A percentile compares a stretch with the other conserved stretches of the same genome.
Evolutionary conservation across 2,329 filamentous ascomycete genomes (phyloP).

Genomic region (Pseudogymnoascus sp.): DNA sequence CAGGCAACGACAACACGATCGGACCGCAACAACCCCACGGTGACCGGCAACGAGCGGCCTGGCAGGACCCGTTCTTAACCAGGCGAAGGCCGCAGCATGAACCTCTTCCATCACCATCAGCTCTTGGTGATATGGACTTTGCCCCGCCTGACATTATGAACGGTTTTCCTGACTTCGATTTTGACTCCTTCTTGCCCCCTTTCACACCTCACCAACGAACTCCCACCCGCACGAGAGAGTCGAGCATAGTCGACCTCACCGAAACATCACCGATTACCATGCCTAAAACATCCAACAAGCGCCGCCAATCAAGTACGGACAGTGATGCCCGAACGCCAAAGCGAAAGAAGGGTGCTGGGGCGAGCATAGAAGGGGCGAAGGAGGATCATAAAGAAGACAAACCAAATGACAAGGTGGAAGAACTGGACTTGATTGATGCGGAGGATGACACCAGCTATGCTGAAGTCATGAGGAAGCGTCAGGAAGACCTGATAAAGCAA

Average conservation of each 20-base stretch:
- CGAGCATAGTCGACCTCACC: conserved; percentile 11
- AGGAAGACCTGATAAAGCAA: conserved; percentile 26
- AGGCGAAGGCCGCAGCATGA: not conserved
- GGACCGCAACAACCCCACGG: not conserved
- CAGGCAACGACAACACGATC: not conserved
- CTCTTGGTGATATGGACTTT: not conserved
- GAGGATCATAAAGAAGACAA: conserved; percentile 9
- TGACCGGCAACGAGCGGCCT: not conserved
- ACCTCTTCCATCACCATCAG: not conserved
- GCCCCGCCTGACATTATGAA: not conserved
- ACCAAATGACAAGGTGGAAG: conserved; percentile 15
- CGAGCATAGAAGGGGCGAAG: not conserved
- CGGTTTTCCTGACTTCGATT: not conserved
- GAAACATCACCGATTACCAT: conserved; percentile 9
- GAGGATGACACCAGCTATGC: conserved; percentile 22
- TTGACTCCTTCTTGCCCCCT: not conserved
- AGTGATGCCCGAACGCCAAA: conserved; percentile 14
- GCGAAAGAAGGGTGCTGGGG: not conserved
- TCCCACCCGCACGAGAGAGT: not conserved
- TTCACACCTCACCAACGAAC: not conserved
- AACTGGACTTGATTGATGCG: conserved; percentile 23
- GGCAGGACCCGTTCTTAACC: not conserved
- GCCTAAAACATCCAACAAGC: conserved; percentile 7
- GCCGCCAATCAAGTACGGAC: conserved; percentile 19
- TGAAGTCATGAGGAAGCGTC: conserved; percentile 19